A percentile compares a stretch with the other conserved stretches of the same genome.
Evolutionary conservation across 768 basidiomycete genomes (phyloP).

Genomic region (Coprinopsis strossmayeri): DNA sequence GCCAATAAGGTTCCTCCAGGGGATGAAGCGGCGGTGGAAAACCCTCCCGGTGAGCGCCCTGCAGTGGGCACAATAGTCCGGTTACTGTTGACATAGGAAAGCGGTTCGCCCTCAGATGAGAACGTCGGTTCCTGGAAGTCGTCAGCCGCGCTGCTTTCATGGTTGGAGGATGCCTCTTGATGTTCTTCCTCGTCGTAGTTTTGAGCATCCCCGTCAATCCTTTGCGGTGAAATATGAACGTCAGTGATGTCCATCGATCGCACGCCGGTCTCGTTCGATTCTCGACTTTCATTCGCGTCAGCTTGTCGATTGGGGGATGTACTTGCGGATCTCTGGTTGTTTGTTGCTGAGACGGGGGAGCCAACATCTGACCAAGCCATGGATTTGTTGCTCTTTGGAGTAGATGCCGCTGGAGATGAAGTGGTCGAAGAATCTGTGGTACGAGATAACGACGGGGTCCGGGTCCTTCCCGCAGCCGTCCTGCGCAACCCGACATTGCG

Average conservation of each 20-base stretch:
- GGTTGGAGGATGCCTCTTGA: slow-evolving; percentile 13
- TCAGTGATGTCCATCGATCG: slow-evolving; percentile 51
- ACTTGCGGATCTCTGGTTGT: slow-evolving; percentile 18
- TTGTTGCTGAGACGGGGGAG: slow-evolving; percentile 39
- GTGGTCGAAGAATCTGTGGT: slow-evolving; percentile 46
- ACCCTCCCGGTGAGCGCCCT: slow-evolving; percentile 30
- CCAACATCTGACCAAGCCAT: slow-evolving; percentile 30
- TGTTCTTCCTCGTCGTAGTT: slow-evolving; percentile 17
- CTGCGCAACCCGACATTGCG: slow-evolving; percentile 57
- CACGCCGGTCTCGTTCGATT: slow-evolving; percentile 25
- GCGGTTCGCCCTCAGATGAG: slow-evolving; percentile 55
- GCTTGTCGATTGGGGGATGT: slow-evolving; percentile 13
- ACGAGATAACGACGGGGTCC: slow-evolving; percentile 63
- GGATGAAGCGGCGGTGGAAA: slow-evolving; percentile 33
- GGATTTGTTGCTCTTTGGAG: slow-evolving; percentile 52
- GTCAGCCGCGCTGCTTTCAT: slow-evolving; percentile 2
- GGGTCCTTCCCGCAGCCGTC: slow-evolving; percentile 33
- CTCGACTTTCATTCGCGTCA: slow-evolving; percentile 21
- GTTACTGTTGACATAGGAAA: slow-evolving; percentile 26
- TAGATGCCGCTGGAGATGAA: slow-evolving; percentile 59
- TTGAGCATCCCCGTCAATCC: slow-evolving; percentile 16
- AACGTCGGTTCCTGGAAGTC: slow-evolving; percentile 56
- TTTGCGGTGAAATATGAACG: slow-evolving; percentile 35
- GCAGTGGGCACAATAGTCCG: slow-evolving; percentile 15
- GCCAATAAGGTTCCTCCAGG: slow-evolving; percentile 42